Base-by-base conservation (phyloP, 164 flowering plant genomes). In the Berberis thunbergii region DNA sequence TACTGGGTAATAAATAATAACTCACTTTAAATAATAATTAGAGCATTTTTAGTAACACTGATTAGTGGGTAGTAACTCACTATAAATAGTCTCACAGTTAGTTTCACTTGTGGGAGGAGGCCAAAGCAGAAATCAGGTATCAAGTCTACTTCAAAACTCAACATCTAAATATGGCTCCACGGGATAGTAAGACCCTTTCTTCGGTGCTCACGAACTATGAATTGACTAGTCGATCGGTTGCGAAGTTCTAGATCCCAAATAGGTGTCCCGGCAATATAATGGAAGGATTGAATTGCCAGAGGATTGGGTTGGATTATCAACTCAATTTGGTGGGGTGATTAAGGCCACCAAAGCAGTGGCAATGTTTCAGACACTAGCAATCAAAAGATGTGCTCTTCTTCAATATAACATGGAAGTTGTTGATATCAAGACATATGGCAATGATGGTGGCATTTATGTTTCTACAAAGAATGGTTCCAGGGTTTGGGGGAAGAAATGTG, bases 341-440 rank as follows among this genome's bases (percentile, higher is more conserved):
- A 85, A 82, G 76, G 88, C 99, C 53, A 83, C 97, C 1, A 91
- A 91, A 70, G 96, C 99, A 0, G 91, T 95, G n/a, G 75, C 90
- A 59, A 91, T 95, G 99, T 89, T 85, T 62, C 99, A 89, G 63
- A 62, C 96, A 1, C 78, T 95, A 6, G 95, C 96, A 0, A 10
- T 80, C 2, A 57, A 64, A 42, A 72, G 70, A 1, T 96, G 97
- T 1, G 88, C 91, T 13, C 66, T 73, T 2, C 61, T 95, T 10
- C 83, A 63, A 48, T 97, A 95, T 69, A 76, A 78, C 60, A 66
- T 41, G 68, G 80, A 83, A 63, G 96, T 89, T 42, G 68, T 4
- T 2, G 75, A 69, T 1, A 71, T 88, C 1, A 64, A 50, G 64
- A 77, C 57, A 60, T 83, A 68, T 7, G 72, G 38, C 1, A 67